Evolutionary conservation across 2,329 filamentous ascomycete genomes (phyloP).

Genomic region (Pseudocercospora pini-densiflorae): DNA sequence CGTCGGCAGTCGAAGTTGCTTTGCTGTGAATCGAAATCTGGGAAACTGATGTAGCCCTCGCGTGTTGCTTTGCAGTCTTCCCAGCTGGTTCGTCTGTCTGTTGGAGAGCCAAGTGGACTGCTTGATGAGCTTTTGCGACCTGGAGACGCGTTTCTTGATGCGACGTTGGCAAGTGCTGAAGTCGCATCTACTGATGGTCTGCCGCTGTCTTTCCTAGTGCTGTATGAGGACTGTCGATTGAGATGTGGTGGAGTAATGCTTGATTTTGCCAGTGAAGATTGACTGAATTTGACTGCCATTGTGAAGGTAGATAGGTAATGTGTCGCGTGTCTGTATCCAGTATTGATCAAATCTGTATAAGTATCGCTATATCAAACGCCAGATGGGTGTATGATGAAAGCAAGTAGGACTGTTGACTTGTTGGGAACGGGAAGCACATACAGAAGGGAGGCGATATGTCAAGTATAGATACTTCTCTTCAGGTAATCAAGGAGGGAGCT

Average conservation of each 20-base stretch:
- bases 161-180: conserved; percentile 31
- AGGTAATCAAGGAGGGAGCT: neutral
- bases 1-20: conserved; percentile 9
- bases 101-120: conserved; percentile 28
- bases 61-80: conserved; percentile 38
- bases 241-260: conserved; percentile 35
- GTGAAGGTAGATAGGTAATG: conserved; percentile 7
- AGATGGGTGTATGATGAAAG: neutral
- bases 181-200: conserved; percentile 28
- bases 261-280: conserved; percentile 34
- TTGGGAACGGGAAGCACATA: neutral
- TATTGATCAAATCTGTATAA: neutral
- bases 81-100: conserved; percentile 36
- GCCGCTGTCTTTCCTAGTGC: conserved; percentile 25
- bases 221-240: conserved; percentile 38
- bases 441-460: conserved; percentile 1
- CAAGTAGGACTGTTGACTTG: conserved; percentile 1
- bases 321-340: neutral
- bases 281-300: conserved; percentile 32
- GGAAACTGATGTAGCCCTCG: conserved; percentile 41
- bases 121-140: conserved; percentile 26
- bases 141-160: conserved; percentile 31
- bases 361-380: neutral
- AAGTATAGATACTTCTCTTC: conserved; percentile 9
- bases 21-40: conserved; percentile 37